A percentile compares a stretch with the other conserved stretches of the same genome.
phyloP scores from a whole-genome alignment of 1,284 basidiomycete species.

The Austroboletus rostrupii region DNA sequence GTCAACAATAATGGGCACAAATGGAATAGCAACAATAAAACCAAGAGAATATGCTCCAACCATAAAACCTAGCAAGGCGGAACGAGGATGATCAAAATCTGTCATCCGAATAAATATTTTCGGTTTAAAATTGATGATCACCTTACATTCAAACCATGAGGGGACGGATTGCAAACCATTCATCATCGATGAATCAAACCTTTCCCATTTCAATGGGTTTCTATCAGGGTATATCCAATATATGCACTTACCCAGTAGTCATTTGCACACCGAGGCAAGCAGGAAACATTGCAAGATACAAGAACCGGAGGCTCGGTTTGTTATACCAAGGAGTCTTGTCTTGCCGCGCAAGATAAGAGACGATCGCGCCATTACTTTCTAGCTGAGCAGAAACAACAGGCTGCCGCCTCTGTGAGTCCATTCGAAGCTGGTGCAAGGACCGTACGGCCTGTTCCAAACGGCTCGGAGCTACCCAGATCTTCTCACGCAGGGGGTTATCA shows the following conservation, averaged over 20 bases:
- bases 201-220: background rate
- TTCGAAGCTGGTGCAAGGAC: too few relatives aligned
- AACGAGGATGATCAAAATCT: slow-evolving; percentile 18
- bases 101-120: background rate
- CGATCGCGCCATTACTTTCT: background rate
- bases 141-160: slow-evolving; percentile 19
- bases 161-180: slow-evolving; percentile 20
- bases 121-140: background rate
- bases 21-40: slow-evolving; percentile 6
- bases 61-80: too few relatives aligned
- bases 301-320: slow-evolving; percentile 2
- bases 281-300: too few relatives aligned
- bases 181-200: slow-evolving; percentile 11
- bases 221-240: too few relatives aligned
- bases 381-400: background rate
- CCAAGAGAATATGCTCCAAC: slow-evolving; percentile 13
- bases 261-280: too few relatives aligned
- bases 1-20: slow-evolving; percentile 11
- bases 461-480: too few relatives aligned
- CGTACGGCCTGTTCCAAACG: too few relatives aligned
- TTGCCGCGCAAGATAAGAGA: slow-evolving; percentile 3
- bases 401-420: too few relatives aligned
- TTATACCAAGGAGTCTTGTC: slow-evolving; percentile 2
- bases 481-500: too few relatives aligned
- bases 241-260: slow-evolving; percentile 51